phyloP scores from a whole-genome alignment of 768 basidiomycete species.

The Suillus brevipes region DNA sequence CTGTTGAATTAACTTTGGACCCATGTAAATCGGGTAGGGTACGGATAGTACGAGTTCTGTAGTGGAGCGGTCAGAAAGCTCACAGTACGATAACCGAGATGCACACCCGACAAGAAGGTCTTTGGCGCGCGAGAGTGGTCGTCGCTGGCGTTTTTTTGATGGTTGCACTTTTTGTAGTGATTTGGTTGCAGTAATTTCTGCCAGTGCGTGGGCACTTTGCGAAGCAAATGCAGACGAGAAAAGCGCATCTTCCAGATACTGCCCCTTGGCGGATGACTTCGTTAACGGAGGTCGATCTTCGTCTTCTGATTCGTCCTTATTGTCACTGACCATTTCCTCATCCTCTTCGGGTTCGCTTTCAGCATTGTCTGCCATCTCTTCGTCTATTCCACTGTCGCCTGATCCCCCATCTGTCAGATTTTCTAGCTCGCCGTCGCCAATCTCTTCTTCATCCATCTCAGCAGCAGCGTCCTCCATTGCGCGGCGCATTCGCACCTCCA shows the following conservation, averaged over 20 bases:
- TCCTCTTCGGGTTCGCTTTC: constrained; percentile 14
- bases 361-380: constrained; percentile 8
- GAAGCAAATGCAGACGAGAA: constrained; percentile 58
- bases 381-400: constrained; percentile 20
- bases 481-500: constrained; percentile 28
- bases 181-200: constrained; percentile 25
- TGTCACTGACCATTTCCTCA: constrained; percentile 21
- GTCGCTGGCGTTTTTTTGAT: constrained; percentile 32
- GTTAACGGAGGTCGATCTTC: not conserved
- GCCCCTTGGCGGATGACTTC: constrained; percentile 34
- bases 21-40: constrained; percentile 36
- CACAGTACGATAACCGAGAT: constrained; percentile 1
- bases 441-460: constrained; percentile 23
- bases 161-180: constrained; percentile 16
- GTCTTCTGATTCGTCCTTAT: constrained; percentile 16
- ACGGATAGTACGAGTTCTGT: constrained; percentile 55
- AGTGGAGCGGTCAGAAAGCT: constrained; percentile 9
- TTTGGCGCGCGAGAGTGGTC: constrained; percentile 38
- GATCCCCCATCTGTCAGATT: constrained; percentile 15
- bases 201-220: constrained; percentile 21
- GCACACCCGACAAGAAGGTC: constrained; percentile 57
- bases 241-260: constrained; percentile 67
- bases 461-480: constrained; percentile 29
- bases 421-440: constrained; percentile 18
- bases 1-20: constrained; percentile 35